Evolutionary conservation across 306 rosid genomes (phyloP).

Genomic region (Cercis canadensis): DNA sequence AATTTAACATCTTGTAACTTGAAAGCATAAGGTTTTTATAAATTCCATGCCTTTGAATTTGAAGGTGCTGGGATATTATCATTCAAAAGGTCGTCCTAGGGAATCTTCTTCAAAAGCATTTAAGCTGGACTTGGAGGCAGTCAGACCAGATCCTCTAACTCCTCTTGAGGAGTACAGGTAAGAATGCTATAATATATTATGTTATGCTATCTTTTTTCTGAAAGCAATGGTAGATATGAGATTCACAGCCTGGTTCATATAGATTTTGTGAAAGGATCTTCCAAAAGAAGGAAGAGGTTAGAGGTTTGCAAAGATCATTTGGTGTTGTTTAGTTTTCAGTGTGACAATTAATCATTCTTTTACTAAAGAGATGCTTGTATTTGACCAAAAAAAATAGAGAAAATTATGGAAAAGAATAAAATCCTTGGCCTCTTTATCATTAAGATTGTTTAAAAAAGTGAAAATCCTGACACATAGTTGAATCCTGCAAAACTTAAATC

Average conservation of each 20-base stretch:
- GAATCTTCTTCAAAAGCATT: conserved; percentile 84
- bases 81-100: conserved; percentile 86
- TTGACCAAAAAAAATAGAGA: too few relatives aligned
- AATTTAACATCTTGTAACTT: conserved; percentile 32
- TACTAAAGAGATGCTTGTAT: too few relatives aligned
- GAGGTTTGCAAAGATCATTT: not conserved
- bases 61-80: conserved; percentile 86
- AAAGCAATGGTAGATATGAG: conserved; percentile 25
- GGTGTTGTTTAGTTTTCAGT: too few relatives aligned
- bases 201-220: not conserved
- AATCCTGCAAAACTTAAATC: conserved; percentile 1
- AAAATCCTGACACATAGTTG: not conserved
- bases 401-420: too few relatives aligned
- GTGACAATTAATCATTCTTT: too few relatives aligned
- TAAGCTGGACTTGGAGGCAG: conserved; percentile 91
- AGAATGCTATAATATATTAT: conserved; percentile 14
- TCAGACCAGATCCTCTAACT: conserved; percentile 90
- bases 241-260: conserved; percentile 18
- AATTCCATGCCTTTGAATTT: conserved; percentile 37
- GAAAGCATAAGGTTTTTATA: conserved; percentile 33
- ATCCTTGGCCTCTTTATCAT: not conserved
- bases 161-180: conserved; percentile 99
- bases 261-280: conserved; percentile 15
- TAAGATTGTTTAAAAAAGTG: not conserved
- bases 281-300: not conserved